Conservation (phyloP, 1,284 basidiomycete species). For the Pyrrhoderma lamaoense region DNA sequence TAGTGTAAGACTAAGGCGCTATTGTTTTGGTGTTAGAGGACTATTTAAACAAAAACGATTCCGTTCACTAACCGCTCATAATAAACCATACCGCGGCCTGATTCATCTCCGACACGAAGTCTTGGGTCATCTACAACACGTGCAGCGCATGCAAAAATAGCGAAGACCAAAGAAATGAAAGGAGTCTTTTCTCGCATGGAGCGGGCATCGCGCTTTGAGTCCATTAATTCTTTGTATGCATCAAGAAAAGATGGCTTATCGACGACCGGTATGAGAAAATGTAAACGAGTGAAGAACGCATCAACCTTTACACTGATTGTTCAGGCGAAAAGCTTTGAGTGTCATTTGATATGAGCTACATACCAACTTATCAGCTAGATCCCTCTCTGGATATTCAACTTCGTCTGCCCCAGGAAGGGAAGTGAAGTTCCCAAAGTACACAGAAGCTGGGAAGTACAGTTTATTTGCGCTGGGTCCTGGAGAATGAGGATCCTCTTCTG, state of each 20-base stretch:
- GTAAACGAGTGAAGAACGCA: conserved; percentile 77
- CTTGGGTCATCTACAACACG: conserved; percentile 69
- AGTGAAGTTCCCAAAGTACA: conserved; percentile 81
- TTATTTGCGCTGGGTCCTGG: conserved; percentile 73
- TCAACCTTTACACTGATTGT: conserved; percentile 48
- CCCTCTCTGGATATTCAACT: conserved; percentile 78
- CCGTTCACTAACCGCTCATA: conserved; percentile 63
- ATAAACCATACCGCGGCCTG: conserved; percentile 79
- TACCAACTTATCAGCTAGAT: conserved; percentile 77
- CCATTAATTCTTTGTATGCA: conserved; percentile 69
- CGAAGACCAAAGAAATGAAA: conserved; percentile 74
- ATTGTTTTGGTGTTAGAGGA: conserved; percentile 21
- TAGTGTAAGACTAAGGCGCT: conserved; percentile 84
- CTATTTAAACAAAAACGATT: conserved; percentile 7
- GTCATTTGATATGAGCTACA: conserved; percentile 18
- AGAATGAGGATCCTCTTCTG: conserved; percentile 71
- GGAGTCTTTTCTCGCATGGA: conserved; percentile 53
- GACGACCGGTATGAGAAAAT: conserved; percentile 79
- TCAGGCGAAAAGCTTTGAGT: conserved; percentile 18
- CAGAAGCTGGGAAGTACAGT: conserved; percentile 81
- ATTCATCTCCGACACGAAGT: conserved; percentile 58
- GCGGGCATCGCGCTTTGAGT: conserved; percentile 45
- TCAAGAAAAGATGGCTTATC: conserved; percentile 75
- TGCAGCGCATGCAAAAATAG: conserved; percentile 78
- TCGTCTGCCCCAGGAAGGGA: conserved; percentile 80